A percentile compares a stretch with the other conserved stretches of the same genome.
Conservation (phyloP, 2,329 filamentous ascomycete genomes). For the Hirsutella minnesotensis region DNA sequence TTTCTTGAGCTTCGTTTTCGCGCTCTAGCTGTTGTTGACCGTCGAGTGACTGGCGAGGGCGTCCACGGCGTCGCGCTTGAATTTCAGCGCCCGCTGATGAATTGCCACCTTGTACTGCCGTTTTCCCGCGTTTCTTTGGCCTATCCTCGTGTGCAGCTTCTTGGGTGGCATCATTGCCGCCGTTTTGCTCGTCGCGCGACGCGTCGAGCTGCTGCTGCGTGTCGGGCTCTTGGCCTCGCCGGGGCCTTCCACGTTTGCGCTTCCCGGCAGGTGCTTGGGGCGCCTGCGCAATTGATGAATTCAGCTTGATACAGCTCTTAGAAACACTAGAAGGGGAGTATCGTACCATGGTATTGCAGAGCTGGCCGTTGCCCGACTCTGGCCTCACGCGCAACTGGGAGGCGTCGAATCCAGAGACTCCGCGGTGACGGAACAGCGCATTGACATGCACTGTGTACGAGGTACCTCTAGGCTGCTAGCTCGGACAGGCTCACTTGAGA, state of each 20-base stretch:
- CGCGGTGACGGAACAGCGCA: too few relatives aligned
- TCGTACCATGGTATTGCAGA: too few relatives aligned
- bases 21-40: neutral
- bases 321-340: too few relatives aligned
- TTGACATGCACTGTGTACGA: too few relatives aligned
- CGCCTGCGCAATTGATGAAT: too few relatives aligned
- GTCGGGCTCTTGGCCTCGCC: constrained; percentile 26
- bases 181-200: constrained; percentile 6
- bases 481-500: too few relatives aligned
- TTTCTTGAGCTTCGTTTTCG: constrained; percentile 4
- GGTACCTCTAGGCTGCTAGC: too few relatives aligned
- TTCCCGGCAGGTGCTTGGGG: constrained; percentile 17
- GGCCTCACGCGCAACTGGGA: too few relatives aligned
- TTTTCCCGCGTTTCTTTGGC: constrained; percentile 14
- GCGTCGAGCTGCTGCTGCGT: constrained; percentile 9
- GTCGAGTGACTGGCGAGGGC: neutral
- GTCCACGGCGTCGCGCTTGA: constrained; percentile 5
- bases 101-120: neutral
- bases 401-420: too few relatives aligned
- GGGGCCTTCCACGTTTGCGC: constrained; percentile 30
- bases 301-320: too few relatives aligned
- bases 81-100: constrained; percentile 12
- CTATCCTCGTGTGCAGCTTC: constrained; percentile 12
- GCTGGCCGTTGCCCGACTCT: too few relatives aligned
- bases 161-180: neutral